Conservation (phyloP, 352 stramenopile species). For the Hyaloperonospora arabidopsidis region DNA sequence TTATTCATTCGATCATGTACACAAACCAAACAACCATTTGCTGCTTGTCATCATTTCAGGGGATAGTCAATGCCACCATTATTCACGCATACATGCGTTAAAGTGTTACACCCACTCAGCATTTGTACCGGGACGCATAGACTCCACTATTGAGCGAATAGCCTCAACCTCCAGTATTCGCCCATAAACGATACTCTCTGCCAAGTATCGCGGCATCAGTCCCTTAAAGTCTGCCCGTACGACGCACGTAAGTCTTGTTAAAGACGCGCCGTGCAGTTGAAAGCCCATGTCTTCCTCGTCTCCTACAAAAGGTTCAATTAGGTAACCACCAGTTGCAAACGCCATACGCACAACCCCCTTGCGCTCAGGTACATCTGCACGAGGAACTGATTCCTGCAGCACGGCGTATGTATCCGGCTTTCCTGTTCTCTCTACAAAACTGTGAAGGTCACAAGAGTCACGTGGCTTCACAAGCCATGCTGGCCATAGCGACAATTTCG, state of each 20-base stretch:
- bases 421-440: slow-evolving; percentile 67
- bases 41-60: too few relatives aligned
- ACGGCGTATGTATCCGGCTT: slow-evolving; percentile 53
- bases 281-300: slow-evolving; percentile 13
- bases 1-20: too few relatives aligned
- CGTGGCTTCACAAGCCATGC: slow-evolving; percentile 72
- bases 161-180: slow-evolving; percentile 58
- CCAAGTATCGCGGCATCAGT: slow-evolving; percentile 53
- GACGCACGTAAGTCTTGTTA: slow-evolving; percentile 42
- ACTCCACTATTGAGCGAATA: slow-evolving; percentile 46
- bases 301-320: slow-evolving; percentile 44
- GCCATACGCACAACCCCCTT: slow-evolving; percentile 68
- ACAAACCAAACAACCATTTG: too few relatives aligned
- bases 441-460: slow-evolving; percentile 74
- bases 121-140: slow-evolving; percentile 15
- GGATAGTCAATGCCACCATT: too few relatives aligned
- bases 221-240: slow-evolving; percentile 57
- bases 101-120: slow-evolving; percentile 22
- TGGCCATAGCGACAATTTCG: slow-evolving; percentile 68
- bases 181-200: slow-evolving; percentile 68
- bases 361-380: slow-evolving; percentile 55
- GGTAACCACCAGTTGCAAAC: slow-evolving; percentile 59
- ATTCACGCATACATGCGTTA: too few relatives aligned
- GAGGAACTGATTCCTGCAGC: slow-evolving; percentile 58
- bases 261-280: slow-evolving; percentile 10